phyloP scores from a whole-genome alignment of 2,329 filamentous ascomycete species.

The Cladosporium sp. region DNA sequence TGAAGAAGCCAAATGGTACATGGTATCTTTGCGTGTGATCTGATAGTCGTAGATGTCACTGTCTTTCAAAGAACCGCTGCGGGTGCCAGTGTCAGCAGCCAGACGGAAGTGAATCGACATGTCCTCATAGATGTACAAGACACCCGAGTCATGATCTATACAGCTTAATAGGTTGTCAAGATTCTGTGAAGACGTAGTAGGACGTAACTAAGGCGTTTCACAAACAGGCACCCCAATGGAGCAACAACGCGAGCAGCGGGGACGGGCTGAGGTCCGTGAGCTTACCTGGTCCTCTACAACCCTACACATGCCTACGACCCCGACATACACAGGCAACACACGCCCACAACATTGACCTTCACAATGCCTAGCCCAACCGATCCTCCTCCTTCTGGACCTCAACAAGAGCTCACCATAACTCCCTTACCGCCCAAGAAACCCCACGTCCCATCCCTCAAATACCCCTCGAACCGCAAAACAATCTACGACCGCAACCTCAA shows the following conservation, averaged over 20 bases:
- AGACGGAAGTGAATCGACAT: too few species aligned
- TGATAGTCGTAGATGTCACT: too few species aligned
- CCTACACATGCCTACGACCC: background rate
- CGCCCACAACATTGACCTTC: background rate
- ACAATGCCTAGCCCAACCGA: constrained; percentile 6
- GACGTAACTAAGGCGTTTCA: too few species aligned
- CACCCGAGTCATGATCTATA: too few species aligned
- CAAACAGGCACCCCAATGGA: too few species aligned
- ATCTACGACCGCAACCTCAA: constrained; percentile 97
- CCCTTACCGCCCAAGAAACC: constrained; percentile 30
- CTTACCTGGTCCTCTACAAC: background rate
- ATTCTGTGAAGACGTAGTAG: too few species aligned
- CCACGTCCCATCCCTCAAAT: constrained; percentile 61
- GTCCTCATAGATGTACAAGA: too few species aligned
- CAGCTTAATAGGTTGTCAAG: too few species aligned
- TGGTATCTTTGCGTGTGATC: too few species aligned
- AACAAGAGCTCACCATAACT: constrained; percentile 12
- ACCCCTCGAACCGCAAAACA: constrained; percentile 90
- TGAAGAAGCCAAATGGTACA: too few species aligned
- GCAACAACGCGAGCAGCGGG: background rate
- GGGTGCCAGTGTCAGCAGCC: too few species aligned
- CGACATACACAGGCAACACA: background rate
- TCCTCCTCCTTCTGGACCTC: background rate
- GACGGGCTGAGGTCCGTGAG: background rate
- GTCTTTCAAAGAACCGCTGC: too few species aligned